Evolutionary conservation across 2,329 filamentous ascomycete genomes (phyloP), one percentile per base, ranked within the genome.

Genomic region (Ustulina deusta): DNA sequence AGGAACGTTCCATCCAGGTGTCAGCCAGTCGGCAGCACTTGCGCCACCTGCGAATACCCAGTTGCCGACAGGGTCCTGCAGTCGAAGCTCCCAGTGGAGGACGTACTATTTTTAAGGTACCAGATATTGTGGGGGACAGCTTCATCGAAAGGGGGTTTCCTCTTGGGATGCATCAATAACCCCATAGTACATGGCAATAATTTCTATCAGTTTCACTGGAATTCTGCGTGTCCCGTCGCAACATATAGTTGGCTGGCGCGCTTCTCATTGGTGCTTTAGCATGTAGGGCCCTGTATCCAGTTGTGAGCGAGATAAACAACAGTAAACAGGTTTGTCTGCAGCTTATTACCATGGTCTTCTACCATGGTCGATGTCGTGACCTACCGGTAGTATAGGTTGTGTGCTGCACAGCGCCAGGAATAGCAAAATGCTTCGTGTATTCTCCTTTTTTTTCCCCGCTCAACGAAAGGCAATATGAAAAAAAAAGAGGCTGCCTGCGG

Each of bases 401-500:
- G 11, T 22, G 20, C 20, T 27, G 22, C 44, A 27, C 10, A 27
- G 44, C 44, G 44, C 11, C 22, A 48, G 9, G 11, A 48, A 6
- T 13, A n/a, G 11, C 46, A 27, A 51, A 25, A 6, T 17, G 27
- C 3, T 17, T 15, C 6, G 5, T 27, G 17, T 25, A 17, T 38
- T 40, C 34, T 22, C 34, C 22, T 25, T 38, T 22, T 17, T 56
- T 13, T 7, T 17, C 6, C 6, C 11, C n/a, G n/a, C 20, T 56
- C 7, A 17, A 25, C 11, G 6, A 40, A 40, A n/a, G 22, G 6
- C 36, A 27, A 17, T 27, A 5, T 11, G n/a, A 9, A 10, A 48
- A 25, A 34, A 46, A 42, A 52, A 60, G 36, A 32, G 34, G 58
- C 32, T 40, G 59, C 59, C 59, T 61, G 13, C 36, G 27, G 27